phyloP scores from a whole-genome alignment of 78 protist species.

The Cavenderia fasciculata region DNA sequence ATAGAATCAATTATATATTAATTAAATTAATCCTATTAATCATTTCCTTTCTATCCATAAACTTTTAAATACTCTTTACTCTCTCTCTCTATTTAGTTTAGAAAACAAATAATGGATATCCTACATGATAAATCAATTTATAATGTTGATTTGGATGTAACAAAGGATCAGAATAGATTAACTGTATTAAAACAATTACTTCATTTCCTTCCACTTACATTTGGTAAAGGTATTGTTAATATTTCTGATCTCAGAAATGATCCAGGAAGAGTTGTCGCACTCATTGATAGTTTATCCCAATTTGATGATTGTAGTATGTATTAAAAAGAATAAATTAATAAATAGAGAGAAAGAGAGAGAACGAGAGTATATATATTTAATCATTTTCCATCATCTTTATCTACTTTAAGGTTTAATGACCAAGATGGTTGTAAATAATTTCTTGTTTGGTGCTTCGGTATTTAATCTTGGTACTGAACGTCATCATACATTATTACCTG shows the following conservation, averaged over 20 bases:
- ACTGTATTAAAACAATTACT: constrained; percentile 2
- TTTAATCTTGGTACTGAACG: constrained; percentile 67
- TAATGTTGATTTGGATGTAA: neutral
- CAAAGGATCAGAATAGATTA: constrained; percentile 57
- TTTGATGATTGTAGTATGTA: constrained; percentile 58
- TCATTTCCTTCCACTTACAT: neutral
- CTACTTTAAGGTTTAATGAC: constrained; percentile 37
- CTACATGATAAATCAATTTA: neutral
- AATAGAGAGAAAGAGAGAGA: neutral
- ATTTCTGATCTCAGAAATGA: constrained; percentile 36
- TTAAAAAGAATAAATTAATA: neutral
- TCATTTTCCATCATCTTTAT: neutral
- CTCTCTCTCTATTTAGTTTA: neutral
- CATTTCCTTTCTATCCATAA: neutral
- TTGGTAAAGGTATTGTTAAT: constrained; percentile 32
- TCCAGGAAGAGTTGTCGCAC: constrained; percentile 52
- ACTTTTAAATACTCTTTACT: neutral
- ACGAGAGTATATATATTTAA: neutral
- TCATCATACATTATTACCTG: constrained; percentile 65
- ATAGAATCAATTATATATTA: neutral
- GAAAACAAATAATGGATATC: constrained; percentile 14
- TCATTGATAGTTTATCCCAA: constrained; percentile 41
- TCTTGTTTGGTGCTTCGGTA: constrained; percentile 67
- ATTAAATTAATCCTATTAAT: neutral
- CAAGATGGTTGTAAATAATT: constrained; percentile 65